Base-by-base conservation (phyloP, 2,329 filamentous ascomycete species). In the Fusarium tupiense region DNA sequence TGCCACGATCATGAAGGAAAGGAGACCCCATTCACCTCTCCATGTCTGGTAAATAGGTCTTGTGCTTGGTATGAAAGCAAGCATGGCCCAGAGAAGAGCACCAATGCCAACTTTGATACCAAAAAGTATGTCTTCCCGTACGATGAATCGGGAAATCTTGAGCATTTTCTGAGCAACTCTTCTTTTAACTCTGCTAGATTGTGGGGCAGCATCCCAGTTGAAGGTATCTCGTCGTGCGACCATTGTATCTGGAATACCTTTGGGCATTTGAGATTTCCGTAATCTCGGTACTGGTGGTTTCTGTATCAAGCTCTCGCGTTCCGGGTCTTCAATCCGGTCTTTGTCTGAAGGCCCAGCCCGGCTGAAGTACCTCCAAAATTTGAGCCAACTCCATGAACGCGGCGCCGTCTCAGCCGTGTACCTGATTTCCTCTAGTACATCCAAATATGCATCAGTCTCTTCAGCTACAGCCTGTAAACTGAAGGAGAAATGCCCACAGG, bases 1-100 rank as follows among this genome's bases (percentile, higher is more conserved):
- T 80, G 95, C 97, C 31, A 99, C 96, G 80, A 98, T 91, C 96
- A 98, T 98, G 85, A 98, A 98, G 0, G 95, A 98, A 63, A 99
- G 83, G 5, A 99, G 87, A 29, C 96, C 96, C 96, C 96, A 99
- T 86, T 99, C 96, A 37, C 96, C 96, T 81, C 96, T 89, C 94
- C 95, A 98, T 78, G 92, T 92, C 60, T 91, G 88, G 81, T 98
- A 99, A 26, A 93, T 88, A 1, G 93, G 93, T 60, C 95, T 88
- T 6, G 95, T 97, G 14, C 88, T 85, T 2, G 91, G 89, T 40
- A 98, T 88, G 79, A 98, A 99, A 5, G 96, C 92, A 76, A 97
- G 93, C 82, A 96, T 90, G 24, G 95, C 96, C 85, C 96, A 98
- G 0, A 98, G 83, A 9, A 95, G 90, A 19, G 96, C 96, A 29